Evolutionary conservation across 163 green algal species (phyloP).

Genomic region (Volvox carteri): DNA sequence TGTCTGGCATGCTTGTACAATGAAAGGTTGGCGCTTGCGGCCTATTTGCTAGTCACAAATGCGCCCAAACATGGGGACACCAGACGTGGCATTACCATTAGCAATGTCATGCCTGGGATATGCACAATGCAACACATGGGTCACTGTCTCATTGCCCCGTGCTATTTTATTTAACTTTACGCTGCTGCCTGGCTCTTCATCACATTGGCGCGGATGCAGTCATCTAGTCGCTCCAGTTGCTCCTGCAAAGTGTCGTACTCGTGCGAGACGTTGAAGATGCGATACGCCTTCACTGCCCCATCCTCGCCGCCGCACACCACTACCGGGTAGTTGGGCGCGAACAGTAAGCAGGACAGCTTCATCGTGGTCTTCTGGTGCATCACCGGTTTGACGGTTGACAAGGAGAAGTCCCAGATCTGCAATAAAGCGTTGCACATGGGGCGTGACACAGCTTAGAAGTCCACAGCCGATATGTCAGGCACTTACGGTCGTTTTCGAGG

Average conservation of each 20-base stretch:
- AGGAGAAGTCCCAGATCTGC: slow-evolving; percentile 86
- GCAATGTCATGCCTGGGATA: too few species aligned
- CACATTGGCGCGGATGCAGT: slow-evolving; percentile 79
- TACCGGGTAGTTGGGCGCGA: slow-evolving; percentile 70
- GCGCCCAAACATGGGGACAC: too few species aligned
- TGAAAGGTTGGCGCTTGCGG: too few species aligned
- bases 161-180: too few species aligned
- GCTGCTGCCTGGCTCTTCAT: slow-evolving; percentile 72
- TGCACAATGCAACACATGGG: too few species aligned
- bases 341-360: slow-evolving; percentile 78
- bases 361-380: slow-evolving; percentile 64
- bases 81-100: too few species aligned
- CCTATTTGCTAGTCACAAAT: too few species aligned
- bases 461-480: too few species aligned
- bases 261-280: slow-evolving; percentile 70
- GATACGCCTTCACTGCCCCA: slow-evolving; percentile 68
- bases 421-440: neutral
- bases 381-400: slow-evolving; percentile 82
- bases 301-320: slow-evolving; percentile 72
- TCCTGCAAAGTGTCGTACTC: slow-evolving; percentile 70
- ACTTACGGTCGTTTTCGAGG: too few species aligned
- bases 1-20: too few species aligned
- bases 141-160: too few species aligned
- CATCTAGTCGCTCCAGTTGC: slow-evolving; percentile 74
- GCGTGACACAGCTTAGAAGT: too few species aligned